Base-by-base conservation (phyloP, 1,284 basidiomycete genomes). In the Ustilago esculenta region DNA sequence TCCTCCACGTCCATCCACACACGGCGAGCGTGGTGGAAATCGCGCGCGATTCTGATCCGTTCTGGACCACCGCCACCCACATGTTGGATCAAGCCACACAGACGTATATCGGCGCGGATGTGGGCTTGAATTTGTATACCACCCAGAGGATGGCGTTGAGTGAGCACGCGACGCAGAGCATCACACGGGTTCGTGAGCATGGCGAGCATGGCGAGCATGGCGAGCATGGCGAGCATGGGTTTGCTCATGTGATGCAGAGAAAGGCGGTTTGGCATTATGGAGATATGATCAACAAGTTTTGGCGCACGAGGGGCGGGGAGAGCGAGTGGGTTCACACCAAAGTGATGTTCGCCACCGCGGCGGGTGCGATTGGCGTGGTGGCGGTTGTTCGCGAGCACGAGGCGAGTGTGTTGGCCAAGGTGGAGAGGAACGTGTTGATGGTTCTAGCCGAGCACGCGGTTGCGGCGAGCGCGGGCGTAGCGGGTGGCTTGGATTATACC, bases 81-180 rank as follows among this genome's bases (percentile, higher is more conserved):
- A 20, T 60, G 36, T 45, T 76, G 20, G 73, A 77, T 52, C 53
- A 43, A 1, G 64, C 41, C 8, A 55, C 17, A 8, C 74, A 80
- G 65, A 69, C 68, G n/a, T 81, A 69, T 47, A 56, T 80, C 25
- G 79, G 78, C 24, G 63, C 76, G 5, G 79, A 81, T 55, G 70
- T 81, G 45, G 63, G 59, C 23, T 78, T 80, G 68, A 81, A 81
- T 23, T 17, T 81, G 34, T 81, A 72, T 56, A 73, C 77, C 17
- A 60, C 71, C 14, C 70, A 73, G 59, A 66, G 79, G 21, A 46
- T 72, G 14, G 42, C 44, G 27, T 45, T 68, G 21, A 57, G 61
- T 17, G 55, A 63, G 15, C 59, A 65, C 40, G 55, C 52, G 24
- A 60, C 60, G 46, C 33, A 45, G 14, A 43, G 70, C 10, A 69